These are phyloP conservation scores for Podaxis carcinomalis DNA, from an alignment of 768 basidiomycete species.

Conservation along the genomic window DNA sequence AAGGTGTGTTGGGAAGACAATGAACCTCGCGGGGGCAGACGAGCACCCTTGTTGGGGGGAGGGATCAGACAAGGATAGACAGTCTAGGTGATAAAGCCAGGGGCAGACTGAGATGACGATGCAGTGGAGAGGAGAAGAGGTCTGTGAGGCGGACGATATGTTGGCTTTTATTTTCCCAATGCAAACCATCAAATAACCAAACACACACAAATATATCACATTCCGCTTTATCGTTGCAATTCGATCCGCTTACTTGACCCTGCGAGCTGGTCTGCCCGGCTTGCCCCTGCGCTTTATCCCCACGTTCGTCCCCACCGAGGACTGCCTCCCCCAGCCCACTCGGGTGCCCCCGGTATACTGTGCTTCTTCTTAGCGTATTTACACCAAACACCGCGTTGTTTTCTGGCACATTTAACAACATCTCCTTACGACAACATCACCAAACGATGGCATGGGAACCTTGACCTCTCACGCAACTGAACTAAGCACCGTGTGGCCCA, in stretches of 20 bases:
- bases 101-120: slow-evolving; percentile 1
- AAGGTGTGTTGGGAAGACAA: background rate
- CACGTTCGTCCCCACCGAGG: slow-evolving; percentile 4
- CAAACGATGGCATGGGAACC: background rate
- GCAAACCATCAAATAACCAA: slow-evolving; percentile 11
- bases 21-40: background rate
- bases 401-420: background rate
- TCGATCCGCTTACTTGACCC: slow-evolving; percentile 9
- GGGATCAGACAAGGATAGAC: slow-evolving; percentile 4
- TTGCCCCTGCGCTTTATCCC: slow-evolving; percentile 2
- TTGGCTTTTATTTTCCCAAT: slow-evolving; percentile 12
- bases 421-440: background rate
- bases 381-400: slow-evolving; percentile 3
- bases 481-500: background rate
- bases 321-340: background rate
- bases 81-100: slow-evolving; percentile 1
- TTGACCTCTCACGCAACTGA: background rate
- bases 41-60: slow-evolving; percentile 6
- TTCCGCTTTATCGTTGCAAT: slow-evolving; percentile 2
- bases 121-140: slow-evolving; percentile 11
- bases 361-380: background rate
- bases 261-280: slow-evolving; percentile 6
- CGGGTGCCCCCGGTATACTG: background rate
- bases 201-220: slow-evolving; percentile 5
- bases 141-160: slow-evolving; percentile 13